These are phyloP conservation scores for Yarrowia galli DNA, from an alignment of 1,139 yeast genomes.

Conservation along the genomic window DNA sequence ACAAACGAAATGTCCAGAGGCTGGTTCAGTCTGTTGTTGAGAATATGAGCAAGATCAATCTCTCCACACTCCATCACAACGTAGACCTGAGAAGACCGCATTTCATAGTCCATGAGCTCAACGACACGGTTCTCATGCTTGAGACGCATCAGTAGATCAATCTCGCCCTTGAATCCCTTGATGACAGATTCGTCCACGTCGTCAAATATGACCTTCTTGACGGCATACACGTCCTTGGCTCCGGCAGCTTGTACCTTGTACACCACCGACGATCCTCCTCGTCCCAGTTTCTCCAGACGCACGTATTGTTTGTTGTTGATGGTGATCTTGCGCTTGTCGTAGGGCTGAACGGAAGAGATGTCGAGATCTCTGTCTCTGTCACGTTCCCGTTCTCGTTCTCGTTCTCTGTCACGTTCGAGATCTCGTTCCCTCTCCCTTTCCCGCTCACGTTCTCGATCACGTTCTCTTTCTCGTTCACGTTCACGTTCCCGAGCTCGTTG, in stretches of 20 bases:
- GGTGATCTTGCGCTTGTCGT: conserved; percentile 39
- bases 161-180: conserved; percentile 87
- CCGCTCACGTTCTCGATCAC: conserved; percentile 7
- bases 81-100: conserved; percentile 67
- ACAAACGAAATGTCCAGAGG: conserved; percentile 80
- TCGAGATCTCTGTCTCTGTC: conserved; percentile 17
- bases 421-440: conserved; percentile 11
- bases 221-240: conserved; percentile 65
- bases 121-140: conserved; percentile 77
- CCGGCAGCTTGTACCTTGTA: conserved; percentile 73
- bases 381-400: conserved; percentile 13
- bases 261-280: conserved; percentile 94
- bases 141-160: conserved; percentile 70
- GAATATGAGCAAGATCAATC: conserved; percentile 83
- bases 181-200: conserved; percentile 79
- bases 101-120: conserved; percentile 73
- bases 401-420: conserved; percentile 4
- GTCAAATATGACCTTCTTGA: conserved; percentile 75
- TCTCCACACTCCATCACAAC: conserved; percentile 97
- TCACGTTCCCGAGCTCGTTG: conserved; percentile 12
- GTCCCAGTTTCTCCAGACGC: conserved; percentile 78
- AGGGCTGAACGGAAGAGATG: not conserved
- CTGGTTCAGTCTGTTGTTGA: conserved; percentile 62
- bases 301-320: conserved; percentile 74
- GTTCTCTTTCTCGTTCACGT: conserved; percentile 12